Evolutionary conservation across 768 basidiomycete species (phyloP).

Genomic region (Pleurotus ostreatus): DNA sequence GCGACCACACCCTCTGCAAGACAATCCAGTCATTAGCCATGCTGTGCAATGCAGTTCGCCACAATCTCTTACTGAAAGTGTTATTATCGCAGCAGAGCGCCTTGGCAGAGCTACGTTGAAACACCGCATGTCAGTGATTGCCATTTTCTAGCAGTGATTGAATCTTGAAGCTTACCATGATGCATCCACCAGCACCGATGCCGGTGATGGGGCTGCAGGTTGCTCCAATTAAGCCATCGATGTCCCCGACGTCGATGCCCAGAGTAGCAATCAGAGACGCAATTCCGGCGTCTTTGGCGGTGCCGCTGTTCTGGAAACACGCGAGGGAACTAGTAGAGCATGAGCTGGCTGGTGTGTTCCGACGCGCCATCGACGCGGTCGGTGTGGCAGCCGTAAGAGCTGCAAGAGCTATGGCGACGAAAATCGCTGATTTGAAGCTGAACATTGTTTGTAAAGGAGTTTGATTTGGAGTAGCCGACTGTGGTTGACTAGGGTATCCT

Average conservation of each 20-base stretch:
- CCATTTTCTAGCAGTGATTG: neutral
- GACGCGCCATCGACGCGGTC: neutral
- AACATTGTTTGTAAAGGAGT: neutral
- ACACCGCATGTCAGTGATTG: neutral
- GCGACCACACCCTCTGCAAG: slow-evolving; percentile 20
- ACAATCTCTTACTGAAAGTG: slow-evolving; percentile 9
- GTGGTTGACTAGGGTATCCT: neutral
- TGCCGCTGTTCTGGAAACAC: neutral
- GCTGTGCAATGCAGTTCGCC: neutral
- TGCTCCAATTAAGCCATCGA: slow-evolving; percentile 1
- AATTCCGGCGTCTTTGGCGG: neutral
- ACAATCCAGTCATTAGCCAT: neutral
- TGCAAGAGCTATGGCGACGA: neutral
- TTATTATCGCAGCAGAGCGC: slow-evolving; percentile 25
- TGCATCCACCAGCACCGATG: slow-evolving; percentile 14
- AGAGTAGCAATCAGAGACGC: slow-evolving; percentile 10
- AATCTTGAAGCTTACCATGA: neutral
- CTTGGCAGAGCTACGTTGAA: slow-evolving; percentile 12
- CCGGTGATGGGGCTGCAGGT: slow-evolving; percentile 17
- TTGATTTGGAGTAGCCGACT: neutral
- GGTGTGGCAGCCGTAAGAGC: neutral
- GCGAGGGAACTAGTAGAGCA: neutral
- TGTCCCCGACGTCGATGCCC: slow-evolving; percentile 17
- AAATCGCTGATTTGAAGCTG: neutral
- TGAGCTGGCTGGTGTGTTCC: neutral